Conservation (phyloP, 371 early-diverging fungal species). For the Actinomucor elegans region DNA sequence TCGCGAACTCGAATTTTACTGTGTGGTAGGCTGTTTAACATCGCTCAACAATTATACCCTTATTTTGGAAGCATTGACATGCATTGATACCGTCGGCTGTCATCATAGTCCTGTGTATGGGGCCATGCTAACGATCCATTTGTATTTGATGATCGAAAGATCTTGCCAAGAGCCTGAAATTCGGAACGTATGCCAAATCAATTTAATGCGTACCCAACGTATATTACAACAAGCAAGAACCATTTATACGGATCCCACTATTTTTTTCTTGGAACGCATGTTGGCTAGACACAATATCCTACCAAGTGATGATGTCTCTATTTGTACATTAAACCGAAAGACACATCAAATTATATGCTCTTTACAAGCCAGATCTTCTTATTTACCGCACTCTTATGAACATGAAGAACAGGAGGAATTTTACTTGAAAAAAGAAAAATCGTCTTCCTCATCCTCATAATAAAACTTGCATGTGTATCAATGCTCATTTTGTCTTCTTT, state of each 20-base stretch:
- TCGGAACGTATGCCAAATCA: conserved; percentile 28
- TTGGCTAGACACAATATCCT: conserved; percentile 11
- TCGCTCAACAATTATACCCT: conserved; percentile 33
- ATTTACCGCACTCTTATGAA: conserved; percentile 2
- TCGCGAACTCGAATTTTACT: conserved; percentile 21
- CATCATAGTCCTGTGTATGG: conserved; percentile 43
- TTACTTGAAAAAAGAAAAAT: neutral
- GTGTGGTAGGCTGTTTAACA: conserved; percentile 23
- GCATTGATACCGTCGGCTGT: conserved; percentile 34
- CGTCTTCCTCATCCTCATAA: no score
- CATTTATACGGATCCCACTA: conserved; percentile 24
- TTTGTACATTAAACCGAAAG: conserved; percentile 12
- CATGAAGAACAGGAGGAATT: neutral
- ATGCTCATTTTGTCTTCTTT: no score
- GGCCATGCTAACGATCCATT: conserved; percentile 18
- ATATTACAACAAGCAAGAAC: conserved; percentile 23
- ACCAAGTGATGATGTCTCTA: conserved; percentile 5
- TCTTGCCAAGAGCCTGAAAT: conserved; percentile 24
- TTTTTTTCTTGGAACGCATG: conserved; percentile 33
- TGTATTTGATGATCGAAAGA: conserved; percentile 28
- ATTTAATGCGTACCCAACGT: conserved; percentile 28
- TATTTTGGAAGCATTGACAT: conserved; percentile 29
- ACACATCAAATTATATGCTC: conserved; percentile 8
- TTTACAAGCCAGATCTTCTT: conserved; percentile 12
- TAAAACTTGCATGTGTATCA: no score